A percentile compares a stretch with the other conserved stretches of the same genome.
Evolutionary conservation across 768 basidiomycete species (phyloP).

Genomic region (Lactarius psammicola): DNA sequence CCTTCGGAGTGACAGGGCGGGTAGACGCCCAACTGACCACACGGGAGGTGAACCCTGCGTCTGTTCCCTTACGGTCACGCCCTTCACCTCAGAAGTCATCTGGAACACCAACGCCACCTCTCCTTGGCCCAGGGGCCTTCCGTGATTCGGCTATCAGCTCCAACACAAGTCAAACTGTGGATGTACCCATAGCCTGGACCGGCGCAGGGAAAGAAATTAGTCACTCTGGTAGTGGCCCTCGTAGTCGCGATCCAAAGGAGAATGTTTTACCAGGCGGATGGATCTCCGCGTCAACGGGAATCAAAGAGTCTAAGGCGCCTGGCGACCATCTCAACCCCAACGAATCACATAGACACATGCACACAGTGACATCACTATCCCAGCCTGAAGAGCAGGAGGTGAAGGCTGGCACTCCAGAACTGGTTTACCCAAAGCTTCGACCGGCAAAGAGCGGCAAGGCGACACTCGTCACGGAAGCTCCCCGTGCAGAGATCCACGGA

Average conservation of each 20-base stretch:
- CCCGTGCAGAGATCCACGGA: slow-evolving; percentile 26
- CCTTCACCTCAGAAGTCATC: slow-evolving; percentile 28
- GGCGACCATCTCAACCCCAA: not conserved
- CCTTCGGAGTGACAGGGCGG: not conserved
- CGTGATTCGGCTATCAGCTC: slow-evolving; percentile 65
- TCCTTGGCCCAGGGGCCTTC: slow-evolving; percentile 59
- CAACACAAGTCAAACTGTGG: slow-evolving; percentile 43
- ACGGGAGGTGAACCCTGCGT: not conserved
- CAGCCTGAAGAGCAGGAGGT: slow-evolving; percentile 34
- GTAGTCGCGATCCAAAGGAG: slow-evolving; percentile 8
- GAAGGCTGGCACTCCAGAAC: slow-evolving; percentile 53
- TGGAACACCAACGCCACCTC: slow-evolving; percentile 39
- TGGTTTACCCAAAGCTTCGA: slow-evolving; percentile 43
- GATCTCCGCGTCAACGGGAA: slow-evolving; percentile 25
- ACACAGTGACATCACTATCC: not conserved
- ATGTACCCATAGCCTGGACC: slow-evolving; percentile 64
- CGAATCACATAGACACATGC: not conserved
- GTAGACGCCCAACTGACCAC: not conserved
- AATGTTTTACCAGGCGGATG: slow-evolving; percentile 30
- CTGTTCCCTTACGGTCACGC: slow-evolving; percentile 8
- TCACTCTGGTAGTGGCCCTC: slow-evolving; percentile 7
- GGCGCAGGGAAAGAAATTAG: slow-evolving; percentile 41
- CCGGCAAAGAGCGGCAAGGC: slow-evolving; percentile 60
- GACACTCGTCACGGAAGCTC: slow-evolving; percentile 53
- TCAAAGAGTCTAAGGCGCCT: not conserved